Base-by-base conservation (phyloP, 495 filamentous ascomycete genomes). In the Aspergillus biplanus region DNA sequence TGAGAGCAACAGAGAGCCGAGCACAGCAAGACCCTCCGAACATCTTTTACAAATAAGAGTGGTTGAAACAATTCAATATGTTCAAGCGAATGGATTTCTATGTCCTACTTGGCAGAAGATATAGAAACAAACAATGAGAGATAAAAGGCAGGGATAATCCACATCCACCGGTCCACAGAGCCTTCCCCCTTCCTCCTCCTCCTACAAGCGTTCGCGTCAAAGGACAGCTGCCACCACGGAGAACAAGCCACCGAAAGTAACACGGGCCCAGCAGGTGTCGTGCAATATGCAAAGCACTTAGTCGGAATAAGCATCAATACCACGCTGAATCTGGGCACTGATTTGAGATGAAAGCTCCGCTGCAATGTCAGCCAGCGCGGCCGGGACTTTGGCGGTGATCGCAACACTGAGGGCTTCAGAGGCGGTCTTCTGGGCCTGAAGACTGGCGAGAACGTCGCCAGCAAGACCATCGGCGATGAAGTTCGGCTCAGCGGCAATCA, bases 331-430 rank as follows among this genome's bases (percentile, higher is more conserved):
- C 39, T 70, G 65, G 18, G 67, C 60, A 42, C 71, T 70, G 67
- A 78, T 72, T 33, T 66, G 59, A n/a, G 65, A 47, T 18, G 77
- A 64, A 33, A 74, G 67, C 11, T 59, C 42, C 39, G 47, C 39
- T 15, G 73, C 78, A 37, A 68, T 52, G 8, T 42, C 63, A 37
- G 65, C 58, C 15, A 67, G 64, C 2, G 52, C 63, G 49, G 64
- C 21, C 18, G 78, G 77, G 1, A 81, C 69, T 69, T 74, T 73
- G 33, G 61, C 52, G 54, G 71, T 69, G 53, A 78, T 63, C 13
- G 68, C 65, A 21, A 65, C 66, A 11, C 75, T 65, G 32, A 80
- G 69, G 39, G 52, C 52, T 50, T 74, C 64, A 50, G 73, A 70
- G 34, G 75, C 77, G 60, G 52, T 59, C 15, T 67, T 68, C 54